Percentiles rank a stretch among this genome's conserved stretches.
Evolutionary conservation across 1,284 basidiomycete genomes (phyloP).

Genomic region (Ceratobasidium sp.): DNA sequence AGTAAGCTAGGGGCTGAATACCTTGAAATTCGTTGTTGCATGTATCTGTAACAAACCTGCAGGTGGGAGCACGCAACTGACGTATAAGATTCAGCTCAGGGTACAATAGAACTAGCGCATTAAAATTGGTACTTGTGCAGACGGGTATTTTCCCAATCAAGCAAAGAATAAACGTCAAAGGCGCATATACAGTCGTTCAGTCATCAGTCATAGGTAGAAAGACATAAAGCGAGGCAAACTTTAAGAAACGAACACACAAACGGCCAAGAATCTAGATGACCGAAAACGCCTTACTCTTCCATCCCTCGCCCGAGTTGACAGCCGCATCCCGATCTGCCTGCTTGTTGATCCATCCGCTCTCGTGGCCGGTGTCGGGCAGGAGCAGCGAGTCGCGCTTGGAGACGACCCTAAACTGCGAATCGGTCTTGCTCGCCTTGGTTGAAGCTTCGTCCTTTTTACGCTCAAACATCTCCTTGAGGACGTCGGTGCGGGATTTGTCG

Average conservation of each 20-base stretch:
- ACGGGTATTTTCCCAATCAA: conserved; percentile 43
- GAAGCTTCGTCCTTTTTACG: conserved; percentile 64
- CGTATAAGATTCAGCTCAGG: not conserved
- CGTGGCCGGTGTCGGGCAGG: conserved; percentile 70
- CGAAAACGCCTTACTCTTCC: conserved; percentile 73
- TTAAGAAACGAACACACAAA: not conserved
- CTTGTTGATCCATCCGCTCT: conserved; percentile 76
- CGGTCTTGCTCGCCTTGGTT: conserved; percentile 46
- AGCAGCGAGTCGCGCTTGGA: conserved; percentile 70
- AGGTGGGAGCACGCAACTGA: no score
- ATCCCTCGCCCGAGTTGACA: conserved; percentile 64
- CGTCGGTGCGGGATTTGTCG: conserved; percentile 64
- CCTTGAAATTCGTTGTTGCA: no score
- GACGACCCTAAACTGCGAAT: conserved; percentile 74
- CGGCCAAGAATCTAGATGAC: conserved; percentile 44
- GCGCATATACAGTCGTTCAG: conserved; percentile 33
- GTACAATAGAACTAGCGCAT: conserved; percentile 1
- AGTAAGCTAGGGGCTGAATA: no score
- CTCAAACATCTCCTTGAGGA: conserved; percentile 76
- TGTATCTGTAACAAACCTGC: no score
- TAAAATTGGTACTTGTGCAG: conserved; percentile 29
- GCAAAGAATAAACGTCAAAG: conserved; percentile 11
- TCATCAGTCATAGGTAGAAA: conserved; percentile 28
- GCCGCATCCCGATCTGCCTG: conserved; percentile 68
- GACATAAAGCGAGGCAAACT: not conserved